phyloP scores from a whole-genome alignment of 2,329 filamentous ascomycete species.

The Stagonosporopsis cucurbitacearum region DNA sequence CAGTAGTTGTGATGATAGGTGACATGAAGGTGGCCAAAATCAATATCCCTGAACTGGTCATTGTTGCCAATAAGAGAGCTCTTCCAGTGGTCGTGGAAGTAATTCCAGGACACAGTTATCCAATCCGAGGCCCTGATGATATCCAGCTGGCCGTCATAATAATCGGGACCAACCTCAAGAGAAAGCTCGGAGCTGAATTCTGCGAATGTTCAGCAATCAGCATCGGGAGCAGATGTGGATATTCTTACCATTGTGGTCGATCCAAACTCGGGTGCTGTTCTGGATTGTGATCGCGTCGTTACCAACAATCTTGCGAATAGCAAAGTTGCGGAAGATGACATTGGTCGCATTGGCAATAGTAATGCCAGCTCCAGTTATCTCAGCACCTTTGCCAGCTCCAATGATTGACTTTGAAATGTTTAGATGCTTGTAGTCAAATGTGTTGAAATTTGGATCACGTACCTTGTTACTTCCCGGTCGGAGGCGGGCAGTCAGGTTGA shows the following conservation, averaged over 20 bases:
- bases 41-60: slow-evolving; percentile 63
- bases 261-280: slow-evolving; percentile 63
- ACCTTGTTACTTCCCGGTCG: slow-evolving; percentile 53
- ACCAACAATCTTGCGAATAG: slow-evolving; percentile 64
- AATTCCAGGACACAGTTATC: slow-evolving; percentile 62
- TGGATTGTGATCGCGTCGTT: slow-evolving; percentile 67
- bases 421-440: slow-evolving; percentile 35
- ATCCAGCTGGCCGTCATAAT: slow-evolving; percentile 71
- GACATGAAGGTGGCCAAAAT: slow-evolving; percentile 67
- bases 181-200: slow-evolving; percentile 65
- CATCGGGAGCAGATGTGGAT: rapidly evolving
- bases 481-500: slow-evolving; percentile 53
- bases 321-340: slow-evolving; percentile 69
- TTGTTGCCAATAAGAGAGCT: slow-evolving; percentile 66
- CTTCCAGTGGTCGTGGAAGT: slow-evolving; percentile 67
- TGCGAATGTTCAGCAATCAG: neutral
- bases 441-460: neutral
- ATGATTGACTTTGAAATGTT: slow-evolving; percentile 31
- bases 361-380: slow-evolving; percentile 56
- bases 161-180: slow-evolving; percentile 64
- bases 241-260: slow-evolving; percentile 64
- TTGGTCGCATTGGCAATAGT: slow-evolving; percentile 62
- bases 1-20: slow-evolving; percentile 74
- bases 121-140: slow-evolving; percentile 68
- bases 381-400: slow-evolving; percentile 49